Evolutionary conservation across 306 rosid genomes (phyloP).

Genomic region (Vigna mungo): DNA sequence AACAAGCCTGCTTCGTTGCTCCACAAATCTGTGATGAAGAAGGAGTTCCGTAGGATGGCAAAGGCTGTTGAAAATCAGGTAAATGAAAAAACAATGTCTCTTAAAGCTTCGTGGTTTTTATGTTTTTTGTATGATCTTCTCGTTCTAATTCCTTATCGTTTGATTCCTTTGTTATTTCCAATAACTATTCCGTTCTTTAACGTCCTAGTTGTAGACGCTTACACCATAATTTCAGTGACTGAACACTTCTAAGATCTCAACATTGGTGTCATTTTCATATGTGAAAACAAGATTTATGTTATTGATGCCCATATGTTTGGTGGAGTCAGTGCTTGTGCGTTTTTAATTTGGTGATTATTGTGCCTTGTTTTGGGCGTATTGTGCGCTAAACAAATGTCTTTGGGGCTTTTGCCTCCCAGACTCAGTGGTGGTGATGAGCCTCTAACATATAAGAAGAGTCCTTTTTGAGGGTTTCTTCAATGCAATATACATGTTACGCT

Average conservation of each 20-base stretch:
- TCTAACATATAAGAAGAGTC: slow-evolving; percentile 50
- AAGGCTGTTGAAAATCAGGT: slow-evolving; percentile 88
- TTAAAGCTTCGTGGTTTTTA: not conserved
- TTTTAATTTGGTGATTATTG: not conserved
- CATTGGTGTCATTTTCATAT: not conserved
- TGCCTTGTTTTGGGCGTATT: not conserved
- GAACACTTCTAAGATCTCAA: not conserved
- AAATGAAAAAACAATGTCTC: not conserved
- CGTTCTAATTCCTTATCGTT: not conserved
- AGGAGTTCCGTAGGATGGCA: slow-evolving; percentile 88
- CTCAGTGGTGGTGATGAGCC: slow-evolving; percentile 58
- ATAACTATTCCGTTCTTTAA: not conserved
- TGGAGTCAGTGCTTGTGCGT: not conserved
- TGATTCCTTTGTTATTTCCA: too few species aligned
- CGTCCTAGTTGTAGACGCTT: not conserved
- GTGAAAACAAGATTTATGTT: not conserved
- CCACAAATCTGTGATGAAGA: slow-evolving; percentile 90
- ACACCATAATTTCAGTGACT: not conserved
- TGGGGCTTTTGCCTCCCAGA: not conserved
- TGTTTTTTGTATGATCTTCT: not conserved
- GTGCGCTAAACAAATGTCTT: not conserved
- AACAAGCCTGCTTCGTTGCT: slow-evolving; percentile 81
- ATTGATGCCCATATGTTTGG: not conserved
- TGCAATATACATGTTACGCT: slow-evolving; percentile 64
- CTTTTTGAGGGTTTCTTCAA: slow-evolving; percentile 43